Evolutionary conservation across 2,329 filamentous ascomycete species (phyloP), one percentile per base, ranked within the genome.

Genomic region (Camillea tinctor): DNA sequence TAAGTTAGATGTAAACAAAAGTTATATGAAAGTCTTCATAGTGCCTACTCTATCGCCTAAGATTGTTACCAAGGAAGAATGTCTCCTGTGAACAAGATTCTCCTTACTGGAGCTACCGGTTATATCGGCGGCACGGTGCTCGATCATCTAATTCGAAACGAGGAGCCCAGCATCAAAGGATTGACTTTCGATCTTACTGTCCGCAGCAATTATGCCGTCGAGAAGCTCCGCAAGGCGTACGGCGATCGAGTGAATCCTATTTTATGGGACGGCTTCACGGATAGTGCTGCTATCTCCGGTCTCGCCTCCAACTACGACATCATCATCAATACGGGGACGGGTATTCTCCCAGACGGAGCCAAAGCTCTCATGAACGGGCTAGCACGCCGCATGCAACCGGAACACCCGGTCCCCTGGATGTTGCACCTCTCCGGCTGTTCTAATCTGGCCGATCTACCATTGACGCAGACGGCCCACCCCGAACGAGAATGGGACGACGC

Each of bases 291-390:
- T 17, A 36, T 66, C 5, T 36, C 36, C 13, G 24, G 55, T 23
- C 50, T 65, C 54, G 61, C 63, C 23, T 54, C 58, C 5, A n/a
- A 56, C 13, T 60, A 67, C 54, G 63, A 68, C 54, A 26, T 77
- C 58, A 69, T 79, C n/a, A 71, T 80, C 57, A 74, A 77, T 60
- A 69, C 74, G 11, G 73, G 73, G 5, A 67, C 68, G 5, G 74
- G 73, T 26, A 74, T 68, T 57, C 73, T 78, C 60, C 59, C 68
- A 2, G 56, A 60, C 1, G 68, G 69, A 21, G 75, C 75, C 1
- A 66, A 69, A 52, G 76, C 76, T 4, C 67, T 77, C 56, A 65
- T 79, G 5, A 56, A 59, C 8, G 77, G 77, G 1, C 68, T 80
- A 4, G 70, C 64, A 7, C 62, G 67, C 7, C 68, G 73, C 6